Evolutionary conservation across 495 filamentous ascomycete genomes (phyloP).

Genomic region (Podospora didyma): DNA sequence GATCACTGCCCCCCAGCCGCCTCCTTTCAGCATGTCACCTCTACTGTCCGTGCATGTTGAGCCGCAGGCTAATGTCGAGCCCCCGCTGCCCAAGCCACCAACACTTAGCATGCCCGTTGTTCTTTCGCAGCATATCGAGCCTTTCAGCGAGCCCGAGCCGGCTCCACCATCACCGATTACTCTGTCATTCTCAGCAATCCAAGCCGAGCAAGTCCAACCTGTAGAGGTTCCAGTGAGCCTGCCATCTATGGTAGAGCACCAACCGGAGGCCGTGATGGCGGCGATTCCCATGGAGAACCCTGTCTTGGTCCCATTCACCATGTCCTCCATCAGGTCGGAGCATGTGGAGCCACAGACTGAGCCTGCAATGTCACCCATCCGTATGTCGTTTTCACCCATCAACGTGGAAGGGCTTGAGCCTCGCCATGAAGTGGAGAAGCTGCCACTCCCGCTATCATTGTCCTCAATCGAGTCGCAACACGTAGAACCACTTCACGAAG

Average conservation of each 20-base stretch:
- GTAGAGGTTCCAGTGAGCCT: conserved; percentile 12
- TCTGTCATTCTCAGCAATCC: conserved; percentile 22
- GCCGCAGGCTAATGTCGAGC: conserved; percentile 19
- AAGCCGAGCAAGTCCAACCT: conserved; percentile 17
- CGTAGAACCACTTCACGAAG: conserved; percentile 27
- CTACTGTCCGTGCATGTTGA: conserved; percentile 25
- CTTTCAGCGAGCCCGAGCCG: conserved; percentile 19
- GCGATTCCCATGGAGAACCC: conserved; percentile 1
- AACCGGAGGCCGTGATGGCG: neutral
- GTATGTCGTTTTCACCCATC: conserved; percentile 27
- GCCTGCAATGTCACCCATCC: conserved; percentile 12
- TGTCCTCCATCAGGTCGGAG: conserved; percentile 22
- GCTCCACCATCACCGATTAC: conserved; percentile 4
- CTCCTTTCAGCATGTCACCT: conserved; percentile 19
- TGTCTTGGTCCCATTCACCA: conserved; percentile 8
- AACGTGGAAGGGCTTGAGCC: conserved; percentile 25
- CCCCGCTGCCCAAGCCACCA: conserved; percentile 7
- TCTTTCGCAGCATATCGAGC: conserved; percentile 22
- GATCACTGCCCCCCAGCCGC: conserved; percentile 8
- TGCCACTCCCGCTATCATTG: conserved; percentile 23
- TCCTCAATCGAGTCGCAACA: conserved; percentile 27
- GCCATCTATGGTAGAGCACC: conserved; percentile 8
- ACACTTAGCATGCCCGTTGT: conserved; percentile 18
- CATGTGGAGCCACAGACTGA: conserved; percentile 18
- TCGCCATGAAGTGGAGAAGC: conserved; percentile 15